Evolutionary conservation across 139 green algal genomes (phyloP), one percentile per base, ranked within the genome.

Genomic region (Asterochloris sp.): DNA sequence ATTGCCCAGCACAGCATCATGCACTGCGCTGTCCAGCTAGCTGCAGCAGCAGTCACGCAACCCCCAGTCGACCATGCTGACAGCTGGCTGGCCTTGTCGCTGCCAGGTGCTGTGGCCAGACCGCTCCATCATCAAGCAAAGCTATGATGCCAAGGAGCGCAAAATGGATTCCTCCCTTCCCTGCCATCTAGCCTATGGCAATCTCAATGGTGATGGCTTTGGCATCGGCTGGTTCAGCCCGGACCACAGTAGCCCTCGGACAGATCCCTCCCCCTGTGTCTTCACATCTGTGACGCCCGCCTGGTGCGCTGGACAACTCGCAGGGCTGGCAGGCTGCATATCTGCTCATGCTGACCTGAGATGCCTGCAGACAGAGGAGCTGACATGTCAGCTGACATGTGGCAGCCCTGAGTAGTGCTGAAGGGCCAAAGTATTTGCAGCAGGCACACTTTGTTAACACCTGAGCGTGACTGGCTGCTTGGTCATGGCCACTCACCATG

Each of bases 201-300:
- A 98, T 84, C 82, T 99, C 0, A 99, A 99, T 84, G 96, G 93
- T 14, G 96, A 98, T 81, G 95, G 95, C 9, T 98, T 97, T 84
- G 95, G 95, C 69, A 97, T 98, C 73, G 96, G 96, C 24, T 98
- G 92, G 95, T 98, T 92, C 86, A 90, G 60, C 16, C 21, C 80
- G 0, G 82, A 66, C 83, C 85, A n/a, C 76, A 82, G 38, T 19
- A 78, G 47, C 69, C 21, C 24, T 13, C 76, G 67, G 8, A 66
- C 69, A 2, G 92, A 96, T 78, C 86, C 89, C 28, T 91, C 89
- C 4, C 95, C 95, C 11, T 98, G 94, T 89, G 91, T 98, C 12
- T 99, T 98, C 91, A 98, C 95, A 13, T 93, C 85, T 78, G 92
- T 98, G 69, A 97, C 95, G 0, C 96, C 96, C 11, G 96, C 96